Base-by-base conservation (phyloP, 139 green algal species). In the Dunaliella primolecta region DNA sequence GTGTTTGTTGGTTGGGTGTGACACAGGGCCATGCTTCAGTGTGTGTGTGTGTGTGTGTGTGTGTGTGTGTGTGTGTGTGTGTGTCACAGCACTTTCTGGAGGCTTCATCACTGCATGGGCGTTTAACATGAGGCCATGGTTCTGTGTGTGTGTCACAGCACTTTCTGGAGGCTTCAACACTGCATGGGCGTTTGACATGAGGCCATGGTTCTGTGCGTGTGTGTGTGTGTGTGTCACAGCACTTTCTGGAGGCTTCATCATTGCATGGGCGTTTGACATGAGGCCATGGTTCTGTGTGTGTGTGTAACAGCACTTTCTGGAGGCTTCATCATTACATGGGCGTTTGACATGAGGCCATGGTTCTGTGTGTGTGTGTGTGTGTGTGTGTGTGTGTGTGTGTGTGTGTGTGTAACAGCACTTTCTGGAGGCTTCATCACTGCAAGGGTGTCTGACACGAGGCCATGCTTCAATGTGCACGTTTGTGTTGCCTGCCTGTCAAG, bases 31-130 rank as follows among this genome's bases (percentile, higher is more conserved):
- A 11, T 34, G 30, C 29, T 35, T 21, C 74, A 36, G 3, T 21
- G 3, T 55, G 46, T 84, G 11, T 31, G 2, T 74, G 80, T 46
- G 31, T 46, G 46, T 75, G 78, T 75, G 36, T 75, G 79, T 37
- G 36, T 34, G 80, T 29, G 20, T 23, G 36, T 83, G 36, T 38
- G 80, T 35, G 80, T 83, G 35, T 82, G 78, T 56, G 29, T 20
- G 34, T 35, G 78, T 24, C 15, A 29, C 15, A 71, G 78, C 78
- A 57, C 7, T 24, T 20, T n/a, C 20, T 72, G 56, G 56, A 72
- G 56, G 56, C 20, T 72, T 72, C 20, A 23, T n/a, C 56, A 20
- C 56, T n/a, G 23, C 56, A 20, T 72, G 56, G 56, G 56, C 56
- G 20, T n/a, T 20, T 23, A 72, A 23, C 20, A 23, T 72, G 20